These are phyloP conservation scores for Lepraria neglecta DNA, from an alignment of 495 filamentous ascomycete species.

Conservation along the genomic window DNA sequence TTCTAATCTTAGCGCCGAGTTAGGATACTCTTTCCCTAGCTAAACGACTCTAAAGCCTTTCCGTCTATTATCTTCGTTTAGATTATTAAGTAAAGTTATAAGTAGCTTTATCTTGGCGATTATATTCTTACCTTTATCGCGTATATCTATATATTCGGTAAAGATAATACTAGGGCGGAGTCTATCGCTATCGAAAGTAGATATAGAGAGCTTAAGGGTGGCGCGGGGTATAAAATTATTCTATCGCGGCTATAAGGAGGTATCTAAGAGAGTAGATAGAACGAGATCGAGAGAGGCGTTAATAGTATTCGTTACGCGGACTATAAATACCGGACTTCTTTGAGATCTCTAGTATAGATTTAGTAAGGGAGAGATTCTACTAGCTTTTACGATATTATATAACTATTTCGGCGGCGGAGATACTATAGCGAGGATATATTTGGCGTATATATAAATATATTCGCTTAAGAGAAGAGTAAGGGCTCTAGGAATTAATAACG, in stretches of 20 bases:
- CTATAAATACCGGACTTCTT: slow-evolving; percentile 17
- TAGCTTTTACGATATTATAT: neutral
- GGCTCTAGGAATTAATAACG: neutral
- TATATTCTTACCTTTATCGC: slow-evolving; percentile 6
- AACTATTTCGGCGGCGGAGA: neutral
- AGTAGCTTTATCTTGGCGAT: slow-evolving; percentile 20
- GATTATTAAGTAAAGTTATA: slow-evolving; percentile 21
- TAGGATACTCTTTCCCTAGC: slow-evolving; percentile 24
- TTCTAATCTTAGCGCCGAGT: slow-evolving; percentile 27
- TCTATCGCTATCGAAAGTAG: neutral
- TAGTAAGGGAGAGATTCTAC: slow-evolving; percentile 19
- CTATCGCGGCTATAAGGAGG: slow-evolving; percentile 24
- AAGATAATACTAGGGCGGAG: slow-evolving; percentile 13
- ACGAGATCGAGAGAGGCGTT: slow-evolving; percentile 13
- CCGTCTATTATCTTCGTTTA: slow-evolving; percentile 1
- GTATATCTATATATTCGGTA: slow-evolving; percentile 27
- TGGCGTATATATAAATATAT: neutral
- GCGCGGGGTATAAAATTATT: slow-evolving; percentile 27
- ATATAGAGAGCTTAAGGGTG: neutral
- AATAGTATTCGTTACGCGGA: slow-evolving; percentile 21
- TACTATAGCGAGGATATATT: neutral
- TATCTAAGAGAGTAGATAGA: slow-evolving; percentile 21
- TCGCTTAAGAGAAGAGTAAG: neutral
- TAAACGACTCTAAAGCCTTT: slow-evolving; percentile 24
- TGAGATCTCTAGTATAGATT: slow-evolving; percentile 25